Percentiles rank a stretch among this genome's conserved stretches.
These are phyloP conservation scores for Paramecium biaurelia DNA, from an alignment of 73 alveolate genomes.

Conservation along the genomic window DNA sequence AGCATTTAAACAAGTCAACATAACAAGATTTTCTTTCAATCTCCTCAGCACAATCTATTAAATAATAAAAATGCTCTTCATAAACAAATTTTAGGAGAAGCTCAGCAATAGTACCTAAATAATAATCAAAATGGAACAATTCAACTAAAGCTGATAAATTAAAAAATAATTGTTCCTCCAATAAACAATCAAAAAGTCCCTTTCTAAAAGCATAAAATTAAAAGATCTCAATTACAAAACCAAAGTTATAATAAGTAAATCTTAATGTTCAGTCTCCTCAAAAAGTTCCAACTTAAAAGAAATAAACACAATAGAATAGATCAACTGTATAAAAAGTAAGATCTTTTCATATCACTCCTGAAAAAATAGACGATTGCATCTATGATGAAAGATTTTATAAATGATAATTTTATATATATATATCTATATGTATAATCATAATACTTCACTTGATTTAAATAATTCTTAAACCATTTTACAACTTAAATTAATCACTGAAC, in stretches of 20 bases:
- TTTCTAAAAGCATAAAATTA: background rate
- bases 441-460: background rate
- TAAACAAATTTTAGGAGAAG: background rate
- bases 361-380: background rate
- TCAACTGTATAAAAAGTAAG: background rate
- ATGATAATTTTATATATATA: background rate
- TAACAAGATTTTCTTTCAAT: background rate
- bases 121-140: background rate
- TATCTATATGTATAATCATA: background rate
- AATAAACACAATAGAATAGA: background rate
- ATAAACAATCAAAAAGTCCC: background rate
- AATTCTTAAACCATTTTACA: background rate
- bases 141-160: background rate
- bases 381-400: constrained; percentile 10
- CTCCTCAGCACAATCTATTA: background rate
- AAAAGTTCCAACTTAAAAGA: background rate
- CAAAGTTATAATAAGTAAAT: background rate
- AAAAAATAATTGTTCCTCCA: background rate
- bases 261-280: background rate
- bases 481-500: background rate
- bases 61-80: background rate
- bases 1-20: background rate
- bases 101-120: background rate
- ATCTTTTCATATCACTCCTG: background rate
- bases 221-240: background rate